Evolutionary conservation across 2,329 filamentous ascomycete genomes (phyloP), one percentile per base, ranked within the genome.

Genomic region (Pseudomassariella vexata): DNA sequence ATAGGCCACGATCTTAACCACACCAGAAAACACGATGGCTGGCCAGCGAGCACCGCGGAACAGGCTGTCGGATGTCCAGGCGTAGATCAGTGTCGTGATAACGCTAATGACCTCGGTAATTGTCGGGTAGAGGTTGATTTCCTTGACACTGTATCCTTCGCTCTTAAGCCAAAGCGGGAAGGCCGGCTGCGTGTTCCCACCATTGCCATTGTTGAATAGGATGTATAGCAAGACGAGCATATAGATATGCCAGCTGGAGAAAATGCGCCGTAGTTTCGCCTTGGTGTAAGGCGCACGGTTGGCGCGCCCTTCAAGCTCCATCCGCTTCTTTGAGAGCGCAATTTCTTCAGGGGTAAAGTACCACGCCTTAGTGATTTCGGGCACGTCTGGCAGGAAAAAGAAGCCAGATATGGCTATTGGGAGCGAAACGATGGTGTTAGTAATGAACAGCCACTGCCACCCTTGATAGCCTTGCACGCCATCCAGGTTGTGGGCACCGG

Each of bases 181-280:
- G 0, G 72, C 65, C 0, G 77, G 76, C 47, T 75, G 70, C 9
- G 57, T 45, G 14, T 60, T 58, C 9, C 56, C 50, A 3, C 60
- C 56, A 3, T 55, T 59, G 2, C 68, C 74, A 42, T 83, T 82
- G 52, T 78, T 80, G 60, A 80, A 82, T 24, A 71, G 67, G 47
- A 82, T 64, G 48, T 82, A 83, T 1, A 80, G 53, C 1, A 72
- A 35, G 0, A 65, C 66, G 3, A 84, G 56, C 0, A 69, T 42
- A 35, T 78, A 83, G 2, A 82, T 72, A 39, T 78, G 78, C 79
- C 79, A 83, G 5, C 70, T 73, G 0, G 63, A 62, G 36, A 82
- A 70, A 14, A 82, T 81, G 43, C 69, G 73, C 50, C 64, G 66
- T 24, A 82, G 45, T 52, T 77, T 80, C 55, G 48, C 44, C 28